These are phyloP conservation scores for Erysimum cheiri DNA, from an alignment of 441 rosid species.

Conservation along the genomic window DNA sequence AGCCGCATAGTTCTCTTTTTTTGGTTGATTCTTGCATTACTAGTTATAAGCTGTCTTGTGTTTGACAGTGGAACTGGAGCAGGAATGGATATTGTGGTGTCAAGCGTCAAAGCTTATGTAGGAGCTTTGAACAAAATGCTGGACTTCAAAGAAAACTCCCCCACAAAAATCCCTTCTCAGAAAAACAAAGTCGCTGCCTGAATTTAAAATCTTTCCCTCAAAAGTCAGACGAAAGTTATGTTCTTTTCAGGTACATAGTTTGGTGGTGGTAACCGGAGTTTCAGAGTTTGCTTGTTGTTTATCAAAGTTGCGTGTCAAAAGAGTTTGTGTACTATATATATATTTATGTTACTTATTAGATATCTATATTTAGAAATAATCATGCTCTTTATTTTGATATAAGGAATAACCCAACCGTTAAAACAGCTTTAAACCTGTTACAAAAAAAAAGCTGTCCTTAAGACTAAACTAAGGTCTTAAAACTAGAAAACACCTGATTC, in stretches of 20 bases:
- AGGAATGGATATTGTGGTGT: conserved; percentile 87
- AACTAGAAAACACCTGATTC: background rate
- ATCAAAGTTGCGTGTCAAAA: conserved; percentile 5
- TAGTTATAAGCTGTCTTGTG: conserved; percentile 12
- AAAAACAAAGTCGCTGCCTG: conserved; percentile 52
- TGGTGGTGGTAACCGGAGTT: conserved; percentile 19
- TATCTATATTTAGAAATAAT: conserved; percentile 27
- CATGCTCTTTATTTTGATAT: background rate
- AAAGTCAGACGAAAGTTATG: conserved; percentile 20
- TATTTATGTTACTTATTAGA: background rate
- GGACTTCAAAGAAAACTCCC: conserved; percentile 54
- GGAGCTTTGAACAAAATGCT: conserved; percentile 92
- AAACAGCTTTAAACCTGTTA: background rate
- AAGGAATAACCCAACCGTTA: conserved; percentile 16
- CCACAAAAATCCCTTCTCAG: conserved; percentile 42
- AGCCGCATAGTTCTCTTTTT: conserved; percentile 21
- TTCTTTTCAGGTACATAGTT: conserved; percentile 30
- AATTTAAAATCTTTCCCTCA: conserved; percentile 20
- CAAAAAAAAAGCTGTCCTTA: conserved; percentile 8
- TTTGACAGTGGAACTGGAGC: conserved; percentile 82
- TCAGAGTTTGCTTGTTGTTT: conserved; percentile 21
- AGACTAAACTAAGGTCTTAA: conserved; percentile 10
- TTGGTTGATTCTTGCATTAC: background rate
- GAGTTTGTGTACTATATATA: conserved; percentile 10
- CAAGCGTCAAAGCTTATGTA: conserved; percentile 91